Evolutionary conservation across 1,284 basidiomycete genomes (phyloP).

Genomic region (Athelia psychrophila): DNA sequence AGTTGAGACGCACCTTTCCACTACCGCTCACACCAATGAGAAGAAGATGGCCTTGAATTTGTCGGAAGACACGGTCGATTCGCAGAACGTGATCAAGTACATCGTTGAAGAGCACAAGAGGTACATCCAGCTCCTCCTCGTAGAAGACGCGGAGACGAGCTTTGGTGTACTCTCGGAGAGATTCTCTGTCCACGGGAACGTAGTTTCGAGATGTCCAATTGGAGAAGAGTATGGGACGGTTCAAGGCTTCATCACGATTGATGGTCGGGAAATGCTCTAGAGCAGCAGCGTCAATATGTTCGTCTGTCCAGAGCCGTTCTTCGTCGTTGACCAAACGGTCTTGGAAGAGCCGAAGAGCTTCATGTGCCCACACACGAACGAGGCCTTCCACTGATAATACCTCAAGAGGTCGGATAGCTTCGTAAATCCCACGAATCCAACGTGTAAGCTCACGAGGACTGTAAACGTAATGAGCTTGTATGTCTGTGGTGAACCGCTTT

Average conservation of each 20-base stretch:
- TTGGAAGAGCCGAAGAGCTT: slow-evolving; percentile 96
- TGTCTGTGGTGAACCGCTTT: slow-evolving; percentile 91
- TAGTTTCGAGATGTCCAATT: slow-evolving; percentile 99
- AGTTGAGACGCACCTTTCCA: slow-evolving; percentile 73
- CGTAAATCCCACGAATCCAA: slow-evolving; percentile 97
- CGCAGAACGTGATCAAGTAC: slow-evolving; percentile 96
- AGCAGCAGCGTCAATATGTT: slow-evolving; percentile 84
- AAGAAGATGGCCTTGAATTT: slow-evolving; percentile 94
- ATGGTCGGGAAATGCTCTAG: slow-evolving; percentile 92
- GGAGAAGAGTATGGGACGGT: slow-evolving; percentile 92
- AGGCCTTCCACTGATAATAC: slow-evolving; percentile 90
- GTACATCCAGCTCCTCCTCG: slow-evolving; percentile 97
- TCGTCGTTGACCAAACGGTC: slow-evolving; percentile 93
- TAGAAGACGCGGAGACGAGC: slow-evolving; percentile 94
- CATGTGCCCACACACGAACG: slow-evolving; percentile 98
- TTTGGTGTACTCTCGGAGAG: slow-evolving; percentile 94
- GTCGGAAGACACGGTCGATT: slow-evolving; percentile 99
- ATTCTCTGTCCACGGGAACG: slow-evolving; percentile 91
- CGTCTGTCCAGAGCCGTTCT: slow-evolving; percentile 94
- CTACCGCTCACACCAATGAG: slow-evolving; percentile 98
- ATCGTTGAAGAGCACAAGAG: slow-evolving; percentile 98
- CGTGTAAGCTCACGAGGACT: slow-evolving; percentile 98
- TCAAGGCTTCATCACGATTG: slow-evolving; percentile 79
- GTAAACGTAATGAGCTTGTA: slow-evolving; percentile 99
- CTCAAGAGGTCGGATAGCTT: slow-evolving; percentile 93